Evolutionary conservation across 257 asterid genomes (phyloP), one percentile per base, ranked within the genome.

Genomic region (Primulina huaijiensis): DNA sequence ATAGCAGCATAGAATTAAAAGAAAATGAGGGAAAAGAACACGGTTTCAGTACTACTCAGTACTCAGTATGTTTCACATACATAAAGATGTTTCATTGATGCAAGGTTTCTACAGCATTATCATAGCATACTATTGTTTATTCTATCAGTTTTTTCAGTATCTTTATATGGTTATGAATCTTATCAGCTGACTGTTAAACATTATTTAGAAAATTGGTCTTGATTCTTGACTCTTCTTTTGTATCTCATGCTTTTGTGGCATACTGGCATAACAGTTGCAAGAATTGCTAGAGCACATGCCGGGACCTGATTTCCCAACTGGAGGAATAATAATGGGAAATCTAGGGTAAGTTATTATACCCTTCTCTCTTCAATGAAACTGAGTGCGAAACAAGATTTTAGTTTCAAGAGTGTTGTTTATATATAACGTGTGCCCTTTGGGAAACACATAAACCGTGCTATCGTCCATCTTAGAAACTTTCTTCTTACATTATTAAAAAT

Each of bases 221-320:
- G 12, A 59, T 31, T 50, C 25, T 16, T 31, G 34, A 31, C 16
- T 70, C 57, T 74, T 27, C 11, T 74, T 31, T 52, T 52, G 61
- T 34, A 50, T 10, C 12, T 65, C 19, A 33, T 56, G 34, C 16
- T 30, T 72, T 25, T 52, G 43, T 77, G 66, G 60, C 74, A 60
- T 21, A 58, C 35, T 77, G 66, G 60, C 74, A 60, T 21, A 58
- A 72, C 77, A 94, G 97, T 82, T 94, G 79, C 99, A 94, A 86
- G 97, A 94, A 79, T 79, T 94, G 82, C 89, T 94, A 60, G 99
- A 94, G 73, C 85, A 89, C 87, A 89, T 94, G 97, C 99, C 97
- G 21, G 99, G 97, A 69, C 99, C 99, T 55, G 99, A 94, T 81
- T 94, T 94, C 78, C 99, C 99, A 35, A 94, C 99, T 58, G 99